Base-by-base conservation (phyloP, 2,329 filamentous ascomycete species). In the Pyricularia sp. region DNA sequence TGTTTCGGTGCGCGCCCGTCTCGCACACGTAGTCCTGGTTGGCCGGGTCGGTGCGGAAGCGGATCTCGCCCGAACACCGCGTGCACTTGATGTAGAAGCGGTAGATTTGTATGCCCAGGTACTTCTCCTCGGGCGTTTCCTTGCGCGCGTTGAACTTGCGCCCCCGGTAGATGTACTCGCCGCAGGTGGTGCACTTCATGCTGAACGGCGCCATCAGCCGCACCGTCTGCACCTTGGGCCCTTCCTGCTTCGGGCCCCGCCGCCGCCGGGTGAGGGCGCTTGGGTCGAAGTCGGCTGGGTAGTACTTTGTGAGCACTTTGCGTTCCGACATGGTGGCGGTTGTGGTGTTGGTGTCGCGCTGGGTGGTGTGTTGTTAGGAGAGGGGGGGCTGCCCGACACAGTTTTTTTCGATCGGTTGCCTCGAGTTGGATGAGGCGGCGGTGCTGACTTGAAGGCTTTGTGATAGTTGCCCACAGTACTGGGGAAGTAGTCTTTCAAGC, bases 91-190 rank as follows among this genome's bases (percentile, higher is more conserved):
- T 96, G 80, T 94, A 95, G 83, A 98, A 97, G 33, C 91, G 88
- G 80, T 90, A 95, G 72, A 97, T 93, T 70, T 92, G 88, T 71
- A 98, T 96, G 66, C 87, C 87, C 65, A 97, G 88, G 81, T 99
- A 99, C 73, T 90, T 92, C 75, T 97, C 92, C 25, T 95, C 91
- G 0, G 88, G 88, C 0, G 92, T 97, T 76, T 97, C 93, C 76
- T 99, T 99, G 50, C 92, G 86, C 2, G 93, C 91, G 80, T 98
- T 98, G 85, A 98, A 98, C 76, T 97, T 98, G 70, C 94, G 88
- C 0, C 94, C 94, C 74, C 71, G 72, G 70, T 72, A 72, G 17
- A 74, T 77, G 71, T 74, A 78, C 68, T 75, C 75, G 69, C 75
- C 76, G 71, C 73, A 77, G 20, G 72, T 69, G 58, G 73, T 75